Evolutionary conservation across 352 stramenopile species (phyloP).

Genomic region (Phytopythium sindhum): DNA sequence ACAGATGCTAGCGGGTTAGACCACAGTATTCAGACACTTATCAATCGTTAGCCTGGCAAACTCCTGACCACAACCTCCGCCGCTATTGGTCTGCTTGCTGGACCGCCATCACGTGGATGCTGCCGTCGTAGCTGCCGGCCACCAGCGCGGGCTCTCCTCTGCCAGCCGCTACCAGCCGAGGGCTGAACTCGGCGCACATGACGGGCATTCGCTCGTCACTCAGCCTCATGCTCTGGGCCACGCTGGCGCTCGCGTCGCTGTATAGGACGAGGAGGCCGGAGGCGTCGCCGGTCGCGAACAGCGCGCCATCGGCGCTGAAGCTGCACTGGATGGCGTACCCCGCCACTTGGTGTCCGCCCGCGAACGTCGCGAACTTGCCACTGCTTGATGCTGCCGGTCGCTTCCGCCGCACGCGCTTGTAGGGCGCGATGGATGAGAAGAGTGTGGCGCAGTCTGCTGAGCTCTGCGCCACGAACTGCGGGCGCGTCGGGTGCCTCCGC

Average conservation of each 20-base stretch:
- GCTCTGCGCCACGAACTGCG: conserved; percentile 47
- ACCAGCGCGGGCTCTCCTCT: neutral
- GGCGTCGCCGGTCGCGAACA: conserved; percentile 47
- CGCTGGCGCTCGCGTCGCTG: conserved; percentile 1
- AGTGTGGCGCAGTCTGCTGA: conserved; percentile 32
- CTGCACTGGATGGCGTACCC: conserved; percentile 50
- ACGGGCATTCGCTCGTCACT: neutral
- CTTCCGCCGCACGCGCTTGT: conserved; percentile 36
- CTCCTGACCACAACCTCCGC: neutral
- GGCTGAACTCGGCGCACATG: conserved; percentile 4
- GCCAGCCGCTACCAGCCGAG: neutral
- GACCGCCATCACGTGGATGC: neutral
- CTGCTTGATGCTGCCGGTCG: neutral
- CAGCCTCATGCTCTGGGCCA: neutral
- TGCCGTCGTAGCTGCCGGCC: neutral
- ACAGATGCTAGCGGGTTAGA: neutral
- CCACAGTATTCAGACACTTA: no score
- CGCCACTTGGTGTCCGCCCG: conserved; percentile 33
- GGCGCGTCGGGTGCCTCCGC: conserved; percentile 31
- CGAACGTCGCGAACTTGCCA: conserved; percentile 12
- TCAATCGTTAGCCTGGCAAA: no score
- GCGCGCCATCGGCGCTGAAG: conserved; percentile 38
- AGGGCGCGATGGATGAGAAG: conserved; percentile 39
- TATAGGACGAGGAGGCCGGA: conserved; percentile 48
- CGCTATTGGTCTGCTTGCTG: neutral